phyloP scores from a whole-genome alignment of 2,329 filamentous ascomycete genomes.

The Clonostachys sp. region DNA sequence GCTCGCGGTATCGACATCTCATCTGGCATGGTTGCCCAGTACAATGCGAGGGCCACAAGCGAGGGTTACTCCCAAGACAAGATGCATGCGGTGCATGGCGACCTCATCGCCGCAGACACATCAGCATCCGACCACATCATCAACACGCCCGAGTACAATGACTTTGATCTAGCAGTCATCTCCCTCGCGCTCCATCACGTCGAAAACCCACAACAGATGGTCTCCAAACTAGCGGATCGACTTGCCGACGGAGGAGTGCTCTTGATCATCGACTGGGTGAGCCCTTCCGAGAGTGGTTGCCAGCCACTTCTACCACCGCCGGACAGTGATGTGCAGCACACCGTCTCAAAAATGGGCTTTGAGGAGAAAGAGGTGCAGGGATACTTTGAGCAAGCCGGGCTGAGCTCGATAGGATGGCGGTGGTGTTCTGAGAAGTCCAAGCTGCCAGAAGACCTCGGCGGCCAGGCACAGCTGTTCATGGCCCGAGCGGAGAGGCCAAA shows the following conservation, averaged over 20 bases:
- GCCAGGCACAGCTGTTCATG: constrained; percentile 16
- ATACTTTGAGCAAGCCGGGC: constrained; percentile 12
- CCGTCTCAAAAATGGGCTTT: constrained; percentile 13
- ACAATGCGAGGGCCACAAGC: constrained; percentile 18
- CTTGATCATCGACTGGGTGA: constrained; percentile 24
- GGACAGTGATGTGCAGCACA: constrained; percentile 4
- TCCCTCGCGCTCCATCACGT: constrained; percentile 29
- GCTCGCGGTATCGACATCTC: constrained; percentile 28
- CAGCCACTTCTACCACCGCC: neutral
- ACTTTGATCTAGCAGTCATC: constrained; percentile 25
- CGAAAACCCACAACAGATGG: constrained; percentile 15
- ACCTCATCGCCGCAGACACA: constrained; percentile 14
- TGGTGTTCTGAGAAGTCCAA: constrained; percentile 9
- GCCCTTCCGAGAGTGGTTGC: constrained; percentile 6
- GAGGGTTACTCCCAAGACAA: constrained; percentile 11
- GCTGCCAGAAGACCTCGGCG: constrained; percentile 14
- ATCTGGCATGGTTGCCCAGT: constrained; percentile 19
- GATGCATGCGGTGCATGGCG: constrained; percentile 21
- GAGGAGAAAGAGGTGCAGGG: constrained; percentile 9
- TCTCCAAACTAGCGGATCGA: constrained; percentile 16
- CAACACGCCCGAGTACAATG: constrained; percentile 9
- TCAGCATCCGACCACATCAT: constrained; percentile 6
- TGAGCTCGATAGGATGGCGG: constrained; percentile 16
- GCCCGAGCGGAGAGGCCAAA: constrained; percentile 5
- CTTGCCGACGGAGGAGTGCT: constrained; percentile 20